These are phyloP conservation scores for Tuber umbilicatum DNA, from an alignment of 495 filamentous ascomycete species.

Conservation along the genomic window DNA sequence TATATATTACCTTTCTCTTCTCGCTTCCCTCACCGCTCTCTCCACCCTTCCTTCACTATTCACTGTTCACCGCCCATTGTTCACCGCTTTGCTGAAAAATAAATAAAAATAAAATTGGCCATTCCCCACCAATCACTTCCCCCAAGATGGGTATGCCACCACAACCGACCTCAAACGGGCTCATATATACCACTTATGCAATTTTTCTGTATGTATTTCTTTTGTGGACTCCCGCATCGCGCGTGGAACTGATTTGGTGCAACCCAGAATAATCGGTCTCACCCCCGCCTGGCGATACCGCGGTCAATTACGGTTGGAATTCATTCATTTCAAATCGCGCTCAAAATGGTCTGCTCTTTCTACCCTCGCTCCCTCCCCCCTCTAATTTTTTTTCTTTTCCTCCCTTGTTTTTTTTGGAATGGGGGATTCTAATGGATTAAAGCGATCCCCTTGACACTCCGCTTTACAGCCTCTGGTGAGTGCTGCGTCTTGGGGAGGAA, in stretches of 20 bases:
- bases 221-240: neutral
- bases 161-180: slow-evolving; percentile 57
- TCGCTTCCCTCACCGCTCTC: neutral
- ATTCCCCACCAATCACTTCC: neutral
- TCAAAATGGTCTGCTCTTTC: slow-evolving; percentile 56
- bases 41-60: neutral
- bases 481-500: slow-evolving; percentile 44
- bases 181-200: slow-evolving; percentile 68
- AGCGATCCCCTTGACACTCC: slow-evolving; percentile 69
- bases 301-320: slow-evolving; percentile 62
- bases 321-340: slow-evolving; percentile 62
- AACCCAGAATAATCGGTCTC: slow-evolving; percentile 54
- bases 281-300: slow-evolving; percentile 62
- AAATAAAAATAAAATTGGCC: no score
- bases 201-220: slow-evolving; percentile 57
- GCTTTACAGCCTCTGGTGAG: slow-evolving; percentile 82
- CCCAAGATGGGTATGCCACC: slow-evolving; percentile 27
- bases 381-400: no score
- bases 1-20: neutral
- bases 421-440: slow-evolving; percentile 33
- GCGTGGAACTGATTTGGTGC: slow-evolving; percentile 9
- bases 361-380: no score
- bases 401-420: neutral
- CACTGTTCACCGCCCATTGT: neutral
- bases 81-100: no score